Evolutionary conservation across 2,329 filamentous ascomycete genomes (phyloP), one percentile per base, ranked within the genome.

Genomic region (Colletotrichum lindemuthianum): DNA sequence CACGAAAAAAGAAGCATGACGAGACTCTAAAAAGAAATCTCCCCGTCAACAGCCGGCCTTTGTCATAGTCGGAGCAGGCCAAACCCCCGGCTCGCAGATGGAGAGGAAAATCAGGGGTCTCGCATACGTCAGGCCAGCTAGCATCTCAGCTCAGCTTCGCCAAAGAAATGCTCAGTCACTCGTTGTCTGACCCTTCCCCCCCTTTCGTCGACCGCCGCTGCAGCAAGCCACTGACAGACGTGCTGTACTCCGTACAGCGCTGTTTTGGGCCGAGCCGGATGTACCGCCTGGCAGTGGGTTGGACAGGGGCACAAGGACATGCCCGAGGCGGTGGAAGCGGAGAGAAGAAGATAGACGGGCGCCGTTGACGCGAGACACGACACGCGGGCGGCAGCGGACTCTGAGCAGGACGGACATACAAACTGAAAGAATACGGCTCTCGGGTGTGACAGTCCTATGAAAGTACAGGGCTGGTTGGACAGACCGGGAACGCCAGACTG

Each of bases 291-390:
- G 44, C 44, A 40, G 43, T 58, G 43, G 59, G 58, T 63, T 40
- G 45, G 34, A 56, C 16, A 50, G 10, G 36, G 15, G 41, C 13
- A 43, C 55, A 33, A 54, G 11, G 51, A 49, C 44, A 36, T 58
- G 47, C 58, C 63, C 52, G 59, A 57, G 40, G 45, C 58, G 33
- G 56, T 65, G 56, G 65, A 67, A 67, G 56, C 56, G 43, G 56
- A 65, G 51, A 65, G 65, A 65, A 65, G 44, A 45, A n/a, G 54
- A 64, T 57, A 60, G 57, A 64, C 61, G 49, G 36, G 33, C 16
- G 33, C 50, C 57, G 57, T 64, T 44, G 34, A 60, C 50, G 55
- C 55, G 54, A 59, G 54, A 55, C 60, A 52, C 40, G 50, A 24
- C 24, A 24, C 24, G 24, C 24, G 24, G 24, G 4, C 48, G 54